phyloP scores from a whole-genome alignment of 2,329 filamentous ascomycete genomes.

The Elsinoe perseae region DNA sequence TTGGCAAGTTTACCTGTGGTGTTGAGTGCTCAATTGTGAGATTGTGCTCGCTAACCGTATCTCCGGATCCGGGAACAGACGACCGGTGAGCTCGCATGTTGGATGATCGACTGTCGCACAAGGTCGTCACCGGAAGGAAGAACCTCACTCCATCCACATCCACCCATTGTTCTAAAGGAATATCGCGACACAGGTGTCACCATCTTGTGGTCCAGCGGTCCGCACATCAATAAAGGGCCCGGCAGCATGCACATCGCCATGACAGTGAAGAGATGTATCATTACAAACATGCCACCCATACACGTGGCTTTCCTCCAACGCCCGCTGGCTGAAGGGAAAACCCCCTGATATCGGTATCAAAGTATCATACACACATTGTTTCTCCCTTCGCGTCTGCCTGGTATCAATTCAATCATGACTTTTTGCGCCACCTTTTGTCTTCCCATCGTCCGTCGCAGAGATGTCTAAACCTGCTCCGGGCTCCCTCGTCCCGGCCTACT shows the following conservation, averaged over 20 bases:
- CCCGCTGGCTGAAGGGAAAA: neutral
- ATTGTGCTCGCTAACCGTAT: too few species aligned
- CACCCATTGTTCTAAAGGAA: too few species aligned
- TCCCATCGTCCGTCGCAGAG: too few species aligned
- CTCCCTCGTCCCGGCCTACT: neutral
- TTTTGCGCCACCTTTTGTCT: neutral
- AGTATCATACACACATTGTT: neutral
- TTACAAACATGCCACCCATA: constrained; percentile 8
- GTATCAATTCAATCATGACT: constrained; percentile 4
- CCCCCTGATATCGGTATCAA: neutral
- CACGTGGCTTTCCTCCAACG: neutral
- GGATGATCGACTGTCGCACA: neutral
- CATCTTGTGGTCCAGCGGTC: too few species aligned
- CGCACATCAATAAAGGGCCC: too few species aligned
- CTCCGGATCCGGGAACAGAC: too few species aligned
- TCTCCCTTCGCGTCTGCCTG: neutral
- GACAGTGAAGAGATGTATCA: neutral
- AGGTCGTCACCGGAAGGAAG: neutral
- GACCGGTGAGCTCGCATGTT: too few species aligned
- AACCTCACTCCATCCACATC: neutral
- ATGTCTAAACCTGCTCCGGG: neutral
- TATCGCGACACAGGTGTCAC: too few species aligned
- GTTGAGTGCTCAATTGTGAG: too few species aligned
- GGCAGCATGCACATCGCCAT: neutral
- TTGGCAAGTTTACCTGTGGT: too few species aligned